Evolutionary conservation across 305 asterid species (phyloP), one percentile per base, ranked within the genome.

Genomic region (Withania somnifera): DNA sequence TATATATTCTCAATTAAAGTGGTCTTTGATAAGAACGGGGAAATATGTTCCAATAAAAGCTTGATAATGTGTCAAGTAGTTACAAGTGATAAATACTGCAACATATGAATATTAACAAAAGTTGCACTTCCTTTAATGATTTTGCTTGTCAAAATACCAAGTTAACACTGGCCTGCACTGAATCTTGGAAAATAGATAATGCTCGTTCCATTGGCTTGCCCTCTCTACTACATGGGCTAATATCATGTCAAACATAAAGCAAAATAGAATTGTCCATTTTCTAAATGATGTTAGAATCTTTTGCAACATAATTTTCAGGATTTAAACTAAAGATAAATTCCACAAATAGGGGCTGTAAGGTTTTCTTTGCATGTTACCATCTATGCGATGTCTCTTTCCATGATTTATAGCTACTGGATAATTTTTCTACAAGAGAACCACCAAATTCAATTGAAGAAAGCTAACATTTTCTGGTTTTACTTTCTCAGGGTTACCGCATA

Each of bases 401-500:
- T 0, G 10, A 8, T 15, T 45, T 47, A 47, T 26, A 28, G 45
- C 45, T 45, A 40, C 11, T 11, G 7, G 54, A 57, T 54, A 64
- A 20, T 73, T 63, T 69, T 61, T 50, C 32, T 51, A 2, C 51
- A 14, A 73, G 60, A 75, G 15, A 0, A 14, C 60, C 58, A 24
- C 45, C 20, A 50, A 5, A 11, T 30, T 66, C 57, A 81, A 67
- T 78, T 84, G 61, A 54, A 38, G 34, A 45, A 69, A 84, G 50
- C 51, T 60, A 66, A 34, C 24, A 1, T 79, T 66, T 71, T 52
- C 7, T 54, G 51, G 11, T 11, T 66, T 76, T 85, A 84, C 58
- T 32, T 61, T 64, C 45, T 81, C 98, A 96, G 99, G 98, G 98
- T 77, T 94, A 93, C 89, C 98, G 99, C 67, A 88, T 96, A 82